phyloP scores from a whole-genome alignment of 2,329 filamentous ascomycete genomes.

The Monascus ruber region DNA sequence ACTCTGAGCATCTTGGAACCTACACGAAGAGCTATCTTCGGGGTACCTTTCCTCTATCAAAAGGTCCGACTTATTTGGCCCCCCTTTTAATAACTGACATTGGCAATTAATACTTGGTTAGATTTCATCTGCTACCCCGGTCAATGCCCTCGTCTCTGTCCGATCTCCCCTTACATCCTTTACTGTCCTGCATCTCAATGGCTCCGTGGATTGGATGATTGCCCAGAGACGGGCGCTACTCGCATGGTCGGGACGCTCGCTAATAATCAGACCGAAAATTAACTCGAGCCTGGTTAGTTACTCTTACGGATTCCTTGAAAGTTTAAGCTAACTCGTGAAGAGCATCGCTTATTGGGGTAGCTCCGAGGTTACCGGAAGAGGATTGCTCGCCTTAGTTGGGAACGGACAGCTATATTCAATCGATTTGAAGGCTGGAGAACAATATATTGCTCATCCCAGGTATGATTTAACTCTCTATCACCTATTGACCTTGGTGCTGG shows the following conservation, averaged over 20 bases:
- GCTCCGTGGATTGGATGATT: constrained; percentile 90
- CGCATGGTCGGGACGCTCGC: constrained; percentile 91
- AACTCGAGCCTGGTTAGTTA: constrained; percentile 54
- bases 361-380: constrained; percentile 76
- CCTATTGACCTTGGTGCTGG: not conserved
- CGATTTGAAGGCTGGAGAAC: constrained; percentile 67
- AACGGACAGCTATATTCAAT: constrained; percentile 85
- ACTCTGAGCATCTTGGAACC: constrained; percentile 80
- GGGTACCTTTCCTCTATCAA: constrained; percentile 93
- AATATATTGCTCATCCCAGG: constrained; percentile 79
- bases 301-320: not conserved
- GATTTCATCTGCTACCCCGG: constrained; percentile 74
- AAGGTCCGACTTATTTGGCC: constrained; percentile 26
- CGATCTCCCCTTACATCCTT: constrained; percentile 81
- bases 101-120: constrained; percentile 24
- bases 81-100: not conserved
- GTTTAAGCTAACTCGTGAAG: constrained; percentile 32
- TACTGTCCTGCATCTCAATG: constrained; percentile 78
- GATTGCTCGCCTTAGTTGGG: constrained; percentile 71
- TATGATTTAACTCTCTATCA: constrained; percentile 14
- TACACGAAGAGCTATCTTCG: constrained; percentile 63
- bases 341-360: constrained; percentile 82
- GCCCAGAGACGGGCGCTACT: constrained; percentile 76
- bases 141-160: constrained; percentile 79
- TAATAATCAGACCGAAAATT: constrained; percentile 63